phyloP scores from a whole-genome alignment of 805 yeast species.

The Tetrapisispora arboricola region DNA sequence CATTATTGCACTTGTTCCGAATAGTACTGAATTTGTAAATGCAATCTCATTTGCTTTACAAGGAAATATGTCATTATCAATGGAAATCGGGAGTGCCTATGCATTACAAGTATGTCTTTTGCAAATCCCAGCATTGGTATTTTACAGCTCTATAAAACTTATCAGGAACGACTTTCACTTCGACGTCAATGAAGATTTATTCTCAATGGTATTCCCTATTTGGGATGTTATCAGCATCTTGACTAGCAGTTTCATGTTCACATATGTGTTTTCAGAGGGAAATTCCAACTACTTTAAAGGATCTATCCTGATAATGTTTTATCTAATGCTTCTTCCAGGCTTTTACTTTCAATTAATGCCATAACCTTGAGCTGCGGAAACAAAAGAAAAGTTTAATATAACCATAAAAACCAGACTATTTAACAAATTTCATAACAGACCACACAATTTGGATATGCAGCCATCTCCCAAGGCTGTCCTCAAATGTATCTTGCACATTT shows the following conservation, averaged over 20 bases:
- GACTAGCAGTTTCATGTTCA: constrained; percentile 77
- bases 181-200: constrained; percentile 31
- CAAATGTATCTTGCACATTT: no score
- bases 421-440: no score
- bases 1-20: constrained; percentile 90
- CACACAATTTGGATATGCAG: no score
- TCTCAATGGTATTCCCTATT: constrained; percentile 81
- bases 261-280: constrained; percentile 93
- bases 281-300: constrained; percentile 95
- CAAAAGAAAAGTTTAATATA: no score
- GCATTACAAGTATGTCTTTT: constrained; percentile 90
- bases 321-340: constrained; percentile 66
- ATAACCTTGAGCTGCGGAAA: no score
- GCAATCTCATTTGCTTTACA: constrained; percentile 94
- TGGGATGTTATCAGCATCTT: constrained; percentile 89
- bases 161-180: constrained; percentile 22
- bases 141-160: constrained; percentile 52
- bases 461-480: no score
- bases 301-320: constrained; percentile 68
- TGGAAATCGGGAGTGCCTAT: constrained; percentile 98
- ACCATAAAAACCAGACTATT: no score
- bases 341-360: constrained; percentile 50
- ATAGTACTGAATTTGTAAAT: constrained; percentile 91
- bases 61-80: constrained; percentile 90
- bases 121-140: constrained; percentile 83